Evolutionary conservation across 495 filamentous ascomycete species (phyloP).

Genomic region (Monascus purpureus): DNA sequence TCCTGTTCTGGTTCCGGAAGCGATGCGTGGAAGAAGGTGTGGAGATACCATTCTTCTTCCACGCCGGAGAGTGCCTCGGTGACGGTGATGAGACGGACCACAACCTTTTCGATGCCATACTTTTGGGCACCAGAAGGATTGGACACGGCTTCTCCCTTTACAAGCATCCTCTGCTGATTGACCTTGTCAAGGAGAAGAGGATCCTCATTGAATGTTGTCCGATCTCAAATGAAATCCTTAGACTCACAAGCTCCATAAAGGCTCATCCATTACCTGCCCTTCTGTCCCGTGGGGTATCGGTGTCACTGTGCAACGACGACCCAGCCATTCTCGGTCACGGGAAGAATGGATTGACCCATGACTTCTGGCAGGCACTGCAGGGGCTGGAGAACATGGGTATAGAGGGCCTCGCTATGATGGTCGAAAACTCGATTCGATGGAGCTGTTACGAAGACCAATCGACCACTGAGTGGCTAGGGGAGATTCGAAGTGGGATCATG

Average conservation of each 20-base stretch:
- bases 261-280: conserved; percentile 72
- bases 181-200: conserved; percentile 73
- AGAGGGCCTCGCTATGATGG: conserved; percentile 49
- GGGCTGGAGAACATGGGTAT: conserved; percentile 76
- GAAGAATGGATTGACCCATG: conserved; percentile 62
- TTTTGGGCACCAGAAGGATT: conserved; percentile 77
- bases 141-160: conserved; percentile 79
- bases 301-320: conserved; percentile 70
- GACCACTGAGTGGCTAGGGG: conserved; percentile 51
- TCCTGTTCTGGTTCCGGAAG: conserved; percentile 87
- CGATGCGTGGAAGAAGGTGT: conserved; percentile 63
- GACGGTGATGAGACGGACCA: conserved; percentile 63
- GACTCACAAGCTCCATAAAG: conserved; percentile 62
- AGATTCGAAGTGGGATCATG: conserved; percentile 55
- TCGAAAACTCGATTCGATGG: conserved; percentile 85
- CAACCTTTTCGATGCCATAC: conserved; percentile 81
- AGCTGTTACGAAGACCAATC: conserved; percentile 73
- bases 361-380: conserved; percentile 86
- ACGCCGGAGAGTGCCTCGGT: conserved; percentile 75
- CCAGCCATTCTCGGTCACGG: conserved; percentile 70
- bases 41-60: conserved; percentile 91
- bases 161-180: conserved; percentile 80
- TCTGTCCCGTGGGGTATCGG: conserved; percentile 63
- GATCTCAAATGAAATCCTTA: conserved; percentile 70
- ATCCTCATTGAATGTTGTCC: conserved; percentile 83